Percentiles rank a stretch among this genome's conserved stretches.
Evolutionary conservation across 805 yeast species (phyloP).

Genomic region (Yarrowia bubula): DNA sequence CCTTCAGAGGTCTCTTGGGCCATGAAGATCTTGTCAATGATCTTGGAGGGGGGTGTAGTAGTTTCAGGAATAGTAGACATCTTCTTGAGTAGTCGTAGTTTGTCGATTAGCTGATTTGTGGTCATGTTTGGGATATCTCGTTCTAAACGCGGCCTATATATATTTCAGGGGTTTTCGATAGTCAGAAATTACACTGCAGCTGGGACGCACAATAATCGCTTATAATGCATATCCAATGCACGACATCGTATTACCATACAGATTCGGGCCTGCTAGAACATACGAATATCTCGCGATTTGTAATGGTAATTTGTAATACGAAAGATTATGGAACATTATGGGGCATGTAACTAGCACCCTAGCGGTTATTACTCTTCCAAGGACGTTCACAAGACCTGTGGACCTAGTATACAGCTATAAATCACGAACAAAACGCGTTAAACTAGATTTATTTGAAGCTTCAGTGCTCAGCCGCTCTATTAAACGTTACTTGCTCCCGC

Average conservation of each 20-base stretch:
- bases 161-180: neutral
- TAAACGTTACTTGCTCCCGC: neutral
- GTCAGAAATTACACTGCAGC: neutral
- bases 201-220: neutral
- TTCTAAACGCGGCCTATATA: neutral
- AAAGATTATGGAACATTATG: neutral
- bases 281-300: neutral
- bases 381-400: too few species aligned
- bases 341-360: too few species aligned
- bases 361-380: too few species aligned
- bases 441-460: too few species aligned
- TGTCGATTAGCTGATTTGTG: neutral
- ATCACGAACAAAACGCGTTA: too few species aligned
- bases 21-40: slow-evolving; percentile 37
- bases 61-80: neutral
- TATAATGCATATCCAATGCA: neutral
- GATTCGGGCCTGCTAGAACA: neutral
- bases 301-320: neutral
- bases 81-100: neutral
- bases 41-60: neutral
- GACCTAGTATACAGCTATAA: too few species aligned
- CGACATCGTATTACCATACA: slow-evolving; percentile 2
- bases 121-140: neutral
- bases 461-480: neutral
- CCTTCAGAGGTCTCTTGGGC: slow-evolving; percentile 79